These are phyloP conservation scores for Metschnikowia orientalis DNA, from an alignment of 805 yeast species.

Conservation along the genomic window DNA sequence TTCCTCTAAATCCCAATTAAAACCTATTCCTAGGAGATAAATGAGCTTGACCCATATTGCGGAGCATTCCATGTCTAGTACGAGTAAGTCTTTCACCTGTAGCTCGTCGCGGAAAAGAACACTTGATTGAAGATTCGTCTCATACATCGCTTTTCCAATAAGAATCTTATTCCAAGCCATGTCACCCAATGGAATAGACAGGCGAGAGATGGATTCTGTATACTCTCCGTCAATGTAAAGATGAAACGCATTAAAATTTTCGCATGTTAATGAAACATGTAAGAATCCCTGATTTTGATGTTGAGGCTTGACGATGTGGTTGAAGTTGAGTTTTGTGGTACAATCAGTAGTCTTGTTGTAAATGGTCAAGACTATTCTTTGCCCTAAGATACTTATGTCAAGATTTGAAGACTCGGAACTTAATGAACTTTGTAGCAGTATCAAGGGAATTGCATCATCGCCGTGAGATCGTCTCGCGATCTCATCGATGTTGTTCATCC, in stretches of 20 bases:
- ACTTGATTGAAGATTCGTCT: constrained; percentile 2
- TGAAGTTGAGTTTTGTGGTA: constrained; percentile 30
- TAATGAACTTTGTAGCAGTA: constrained; percentile 27
- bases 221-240: constrained; percentile 49
- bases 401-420: constrained; percentile 21
- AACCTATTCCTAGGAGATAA: constrained; percentile 43
- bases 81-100: constrained; percentile 33
- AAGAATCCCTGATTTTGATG: constrained; percentile 21
- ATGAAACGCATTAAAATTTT: constrained; percentile 35
- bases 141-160: constrained; percentile 24
- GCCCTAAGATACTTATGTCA: constrained; percentile 26
- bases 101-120: constrained; percentile 13
- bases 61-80: constrained; percentile 35
- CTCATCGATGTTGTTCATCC: constrained; percentile 20
- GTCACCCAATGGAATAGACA: constrained; percentile 25
- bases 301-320: constrained; percentile 22
- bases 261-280: constrained; percentile 36
- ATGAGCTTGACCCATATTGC: constrained; percentile 51
- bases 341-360: constrained; percentile 22
- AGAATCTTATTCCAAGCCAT: constrained; percentile 34
- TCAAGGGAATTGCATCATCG: constrained; percentile 14
- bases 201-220: constrained; percentile 39
- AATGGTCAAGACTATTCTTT: constrained; percentile 27
- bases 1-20: constrained; percentile 44
- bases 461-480: constrained; percentile 11